phyloP scores from a whole-genome alignment of 176 grass and related monocot genomes.

The Poa annua region DNA sequence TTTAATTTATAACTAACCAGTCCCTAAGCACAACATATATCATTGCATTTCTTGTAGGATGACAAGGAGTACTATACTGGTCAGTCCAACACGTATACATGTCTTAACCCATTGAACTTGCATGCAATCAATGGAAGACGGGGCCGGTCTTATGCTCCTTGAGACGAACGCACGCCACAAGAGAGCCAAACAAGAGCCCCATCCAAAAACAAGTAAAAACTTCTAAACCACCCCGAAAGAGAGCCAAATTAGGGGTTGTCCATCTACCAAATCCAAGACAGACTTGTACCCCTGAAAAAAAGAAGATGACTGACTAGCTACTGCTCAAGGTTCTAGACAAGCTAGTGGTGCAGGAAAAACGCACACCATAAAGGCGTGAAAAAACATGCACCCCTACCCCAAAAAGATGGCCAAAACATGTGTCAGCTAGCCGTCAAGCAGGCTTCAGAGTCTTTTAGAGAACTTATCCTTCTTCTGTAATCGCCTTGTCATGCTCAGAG shows the following conservation, averaged over 20 bases:
- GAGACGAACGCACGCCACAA: background rate
- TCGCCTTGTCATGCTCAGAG: conserved; percentile 32
- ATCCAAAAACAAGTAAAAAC: conserved; percentile 23
- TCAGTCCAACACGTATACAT: background rate
- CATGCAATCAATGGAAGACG: conserved; percentile 5
- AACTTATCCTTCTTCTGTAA: background rate
- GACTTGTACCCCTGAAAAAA: conserved; percentile 24
- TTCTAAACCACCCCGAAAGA: background rate
- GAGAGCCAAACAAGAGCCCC: background rate
- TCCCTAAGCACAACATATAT: background rate
- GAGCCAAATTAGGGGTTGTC: conserved; percentile 1
- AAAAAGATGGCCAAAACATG: conserved; percentile 31
- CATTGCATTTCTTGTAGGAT: conserved; percentile 16
- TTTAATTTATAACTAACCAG: background rate
- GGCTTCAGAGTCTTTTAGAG: background rate
- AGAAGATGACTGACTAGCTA: background rate
- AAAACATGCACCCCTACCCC: conserved; percentile 27
- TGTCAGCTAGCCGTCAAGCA: background rate
- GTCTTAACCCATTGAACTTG: background rate
- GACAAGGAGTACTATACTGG: background rate
- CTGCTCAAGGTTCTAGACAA: conserved; percentile 23
- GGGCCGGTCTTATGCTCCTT: background rate
- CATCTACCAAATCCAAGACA: background rate
- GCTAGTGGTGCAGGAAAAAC: conserved; percentile 43
- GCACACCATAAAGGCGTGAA: conserved; percentile 30